Percentiles rank a stretch among this genome's conserved stretches.
These are phyloP conservation scores for Sambucus nigra DNA, from an alignment of 129 eudicot species.

Conservation along the genomic window DNA sequence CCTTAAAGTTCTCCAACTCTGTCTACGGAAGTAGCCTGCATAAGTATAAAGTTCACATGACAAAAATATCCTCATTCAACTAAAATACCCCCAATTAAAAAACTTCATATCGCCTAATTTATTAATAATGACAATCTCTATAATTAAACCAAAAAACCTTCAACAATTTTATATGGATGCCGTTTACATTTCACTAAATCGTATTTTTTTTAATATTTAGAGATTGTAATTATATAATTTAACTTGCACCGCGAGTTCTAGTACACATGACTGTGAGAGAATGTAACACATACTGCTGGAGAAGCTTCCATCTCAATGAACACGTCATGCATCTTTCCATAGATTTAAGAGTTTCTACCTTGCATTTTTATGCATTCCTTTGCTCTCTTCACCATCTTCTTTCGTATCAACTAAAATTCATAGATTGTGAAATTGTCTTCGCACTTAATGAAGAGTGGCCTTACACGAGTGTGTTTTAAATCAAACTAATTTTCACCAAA, in stretches of 20 bases:
- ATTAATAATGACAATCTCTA: no score
- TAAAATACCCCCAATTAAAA: background rate
- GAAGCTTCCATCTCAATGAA: conserved; percentile 79
- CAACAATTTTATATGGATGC: background rate
- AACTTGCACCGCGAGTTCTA: no score
- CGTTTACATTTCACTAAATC: background rate
- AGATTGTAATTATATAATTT: no score
- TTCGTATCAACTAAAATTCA: conserved; percentile 55
- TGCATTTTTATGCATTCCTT: conserved; percentile 67
- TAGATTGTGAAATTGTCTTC: background rate
- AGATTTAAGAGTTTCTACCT: conserved; percentile 65
- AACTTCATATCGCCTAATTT: no score
- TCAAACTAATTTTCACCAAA: no score
- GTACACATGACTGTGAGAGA: background rate
- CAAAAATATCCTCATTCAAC: conserved; percentile 3
- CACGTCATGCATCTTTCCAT: conserved; percentile 72
- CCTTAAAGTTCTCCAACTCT: conserved; percentile 50
- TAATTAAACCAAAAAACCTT: no score
- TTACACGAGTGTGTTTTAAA: no score
- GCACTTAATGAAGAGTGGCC: background rate
- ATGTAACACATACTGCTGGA: conserved; percentile 34
- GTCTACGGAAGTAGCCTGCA: conserved; percentile 32
- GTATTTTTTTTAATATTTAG: no score
- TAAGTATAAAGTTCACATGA: background rate
- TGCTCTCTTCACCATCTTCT: conserved; percentile 70